Base-by-base conservation (phyloP, 116 monocot species). In the Iris pallida region DNA sequence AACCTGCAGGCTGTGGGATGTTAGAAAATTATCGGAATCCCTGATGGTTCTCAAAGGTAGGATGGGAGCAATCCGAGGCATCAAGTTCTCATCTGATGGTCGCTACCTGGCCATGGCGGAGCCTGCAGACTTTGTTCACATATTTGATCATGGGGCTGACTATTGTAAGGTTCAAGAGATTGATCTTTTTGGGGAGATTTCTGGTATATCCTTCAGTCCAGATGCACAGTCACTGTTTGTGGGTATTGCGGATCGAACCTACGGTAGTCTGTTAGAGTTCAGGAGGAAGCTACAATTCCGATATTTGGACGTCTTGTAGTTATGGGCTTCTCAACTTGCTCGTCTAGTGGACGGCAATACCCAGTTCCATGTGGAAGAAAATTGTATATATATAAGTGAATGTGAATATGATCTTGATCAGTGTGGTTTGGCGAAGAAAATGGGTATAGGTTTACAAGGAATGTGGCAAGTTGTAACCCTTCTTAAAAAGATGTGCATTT, bases 161-260 rank as follows among this genome's bases (percentile, higher is more conserved):
- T 95, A 82, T 42, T 3, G 13, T 40, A 64, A 47, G n/a, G 73
- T 79, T 6, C 95, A 95, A 40, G 89, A 91, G 72, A 84, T 91
- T n/a, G 89, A 95, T 70, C 42, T 95, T 51, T 89, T 91, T 46
- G 95, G 95, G 18, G 95, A 95, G 81, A 83, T 95, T 48, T 76
- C 89, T 0, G 91, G 91, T 7, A 42, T 89, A 4, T 76, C 83
- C 0, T 95, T 95, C 78, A 95, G 89, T 47, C 84, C 91, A 0
- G 89, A 89, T 46, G 20, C 72, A 0, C 89, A 86, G 61, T 73
- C 84, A 16, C 73, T 96, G 14, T 96, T 91, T 73, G 82, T 91
- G 0, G 86, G 91, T 7, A 68, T 96, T 6, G 81, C 82, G 0
- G 91, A 91, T 47, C 81, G 80, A 0, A 84, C 69, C 0, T 89